Evolutionary conservation across 2,329 filamentous ascomycete genomes (phyloP).

Genomic region (Penicillium janthinellum): DNA sequence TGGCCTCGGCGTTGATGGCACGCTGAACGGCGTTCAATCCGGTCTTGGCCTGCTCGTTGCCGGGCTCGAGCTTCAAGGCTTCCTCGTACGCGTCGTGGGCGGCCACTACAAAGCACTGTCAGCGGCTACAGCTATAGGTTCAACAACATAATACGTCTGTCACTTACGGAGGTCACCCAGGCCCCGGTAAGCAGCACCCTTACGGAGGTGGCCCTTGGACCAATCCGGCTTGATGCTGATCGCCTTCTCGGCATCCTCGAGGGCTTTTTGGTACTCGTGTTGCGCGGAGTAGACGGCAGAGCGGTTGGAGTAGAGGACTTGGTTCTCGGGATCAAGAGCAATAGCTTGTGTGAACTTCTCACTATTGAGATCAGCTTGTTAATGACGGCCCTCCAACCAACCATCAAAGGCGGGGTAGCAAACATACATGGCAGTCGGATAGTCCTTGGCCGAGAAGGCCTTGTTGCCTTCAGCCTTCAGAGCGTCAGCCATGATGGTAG

Average conservation of each 20-base stretch:
- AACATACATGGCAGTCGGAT: conserved; percentile 89
- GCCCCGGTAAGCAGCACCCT: conserved; percentile 88
- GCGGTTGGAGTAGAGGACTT: conserved; percentile 97
- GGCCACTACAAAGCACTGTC: conserved; percentile 61
- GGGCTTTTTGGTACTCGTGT: conserved; percentile 79
- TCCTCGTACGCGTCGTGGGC: conserved; percentile 90
- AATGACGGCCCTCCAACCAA: conserved; percentile 8
- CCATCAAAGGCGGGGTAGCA: conserved; percentile 26
- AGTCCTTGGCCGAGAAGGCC: conserved; percentile 97
- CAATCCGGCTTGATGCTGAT: conserved; percentile 96
- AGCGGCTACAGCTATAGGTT: conserved; percentile 3
- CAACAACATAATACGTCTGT: neutral
- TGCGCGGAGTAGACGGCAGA: conserved; percentile 87
- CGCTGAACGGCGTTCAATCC: conserved; percentile 83
- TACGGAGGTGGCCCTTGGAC: conserved; percentile 94
- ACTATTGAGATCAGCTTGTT: conserved; percentile 50
- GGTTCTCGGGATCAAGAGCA: conserved; percentile 81
- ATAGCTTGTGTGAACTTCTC: conserved; percentile 95
- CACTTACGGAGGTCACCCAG: conserved; percentile 73
- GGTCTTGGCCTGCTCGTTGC: conserved; percentile 89
- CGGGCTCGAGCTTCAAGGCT: conserved; percentile 88
- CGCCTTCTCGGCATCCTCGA: conserved; percentile 90
- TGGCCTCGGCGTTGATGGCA: conserved; percentile 78
- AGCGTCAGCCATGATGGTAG: conserved; percentile 67
- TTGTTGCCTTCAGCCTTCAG: conserved; percentile 98